phyloP scores from a whole-genome alignment of 2,329 filamentous ascomycete genomes.

The Arthroderma sp. region DNA sequence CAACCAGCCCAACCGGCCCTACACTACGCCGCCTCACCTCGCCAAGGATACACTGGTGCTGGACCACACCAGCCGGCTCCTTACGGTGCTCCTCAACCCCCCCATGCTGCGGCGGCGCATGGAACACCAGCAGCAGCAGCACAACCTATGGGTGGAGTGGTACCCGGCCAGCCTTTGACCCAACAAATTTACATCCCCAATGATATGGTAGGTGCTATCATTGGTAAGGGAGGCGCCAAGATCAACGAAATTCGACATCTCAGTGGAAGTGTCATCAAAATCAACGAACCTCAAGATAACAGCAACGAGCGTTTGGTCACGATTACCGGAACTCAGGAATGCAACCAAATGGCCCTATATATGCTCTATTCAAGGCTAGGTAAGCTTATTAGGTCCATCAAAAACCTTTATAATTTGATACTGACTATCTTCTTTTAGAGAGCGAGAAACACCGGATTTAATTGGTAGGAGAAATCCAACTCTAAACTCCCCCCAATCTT shows the following conservation, averaged over 20 bases:
- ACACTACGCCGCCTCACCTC: conserved; percentile 67
- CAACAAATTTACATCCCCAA: conserved; percentile 99
- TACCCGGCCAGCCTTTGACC: conserved; percentile 74
- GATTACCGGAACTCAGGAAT: conserved; percentile 93
- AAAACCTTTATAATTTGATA: neutral
- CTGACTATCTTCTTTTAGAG: conserved; percentile 35
- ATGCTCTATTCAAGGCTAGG: conserved; percentile 97
- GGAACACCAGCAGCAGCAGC: conserved; percentile 56
- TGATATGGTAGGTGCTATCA: conserved; percentile 98
- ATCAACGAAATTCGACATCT: conserved; percentile 98
- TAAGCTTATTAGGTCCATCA: conserved; percentile 32
- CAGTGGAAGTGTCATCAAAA: conserved; percentile 97
- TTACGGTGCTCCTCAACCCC: conserved; percentile 50
- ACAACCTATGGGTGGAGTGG: conserved; percentile 55
- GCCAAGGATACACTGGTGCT: conserved; percentile 62
- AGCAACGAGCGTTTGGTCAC: conserved; percentile 97
- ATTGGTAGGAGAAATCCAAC: conserved; percentile 3
- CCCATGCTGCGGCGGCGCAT: conserved; percentile 25
- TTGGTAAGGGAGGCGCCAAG: conserved; percentile 95
- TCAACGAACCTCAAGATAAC: conserved; percentile 98
- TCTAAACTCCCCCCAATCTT: neutral
- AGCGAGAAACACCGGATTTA: conserved; percentile 64
- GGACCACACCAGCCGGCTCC: conserved; percentile 65
- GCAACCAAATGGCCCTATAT: conserved; percentile 99
- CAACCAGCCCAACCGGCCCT: conserved; percentile 53